Base-by-base conservation (phyloP, 2,329 filamentous ascomycete species). In the Verticillium nonalfalfae region DNA sequence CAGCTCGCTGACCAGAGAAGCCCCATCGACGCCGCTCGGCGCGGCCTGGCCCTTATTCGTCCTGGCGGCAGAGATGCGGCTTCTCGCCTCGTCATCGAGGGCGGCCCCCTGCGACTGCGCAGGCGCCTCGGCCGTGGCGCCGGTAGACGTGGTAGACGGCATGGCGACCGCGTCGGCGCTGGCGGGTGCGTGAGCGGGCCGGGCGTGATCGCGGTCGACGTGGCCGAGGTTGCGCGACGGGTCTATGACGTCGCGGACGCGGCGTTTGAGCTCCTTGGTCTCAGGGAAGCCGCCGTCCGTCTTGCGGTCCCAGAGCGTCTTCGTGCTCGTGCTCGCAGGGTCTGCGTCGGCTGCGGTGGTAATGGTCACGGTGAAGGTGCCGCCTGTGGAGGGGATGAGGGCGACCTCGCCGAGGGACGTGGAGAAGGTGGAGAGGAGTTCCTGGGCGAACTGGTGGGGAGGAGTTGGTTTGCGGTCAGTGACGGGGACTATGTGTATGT, bases 381-480 rank as follows among this genome's bases (percentile, higher is more conserved):
- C 94, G 18, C 94, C 93, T 0, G 91, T 96, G 14, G 87, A 82
- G 0, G 95, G 95, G 66, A 96, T 86, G 7, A 99, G 83, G 15
- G 94, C 87, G 10, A 98, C 89, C 74, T 98, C 94, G 64, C 93
- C 93, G 1, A 98, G 84, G 55, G 86, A 81, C 1, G 87, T 91
- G 60, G 86, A 85, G 78, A 99, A 99, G 0, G 94, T 99, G 1
- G 92, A 96, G 40, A 99, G 86, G 55, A 99, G 87, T 75, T 98
- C 95, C 81, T 98, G 95, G 57, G 89, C 94, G 74, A 90, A 97
- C 91, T 97, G 67, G 5, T 56, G 11, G n/a, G n/a, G n/a, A 10
- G 45, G 45, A 21, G 45, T n/a, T n/a, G 45, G n/a, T 21, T 36
- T 36, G 9, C 35, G 21, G 45, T 50, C 13, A 50, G 45, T 18